Percentiles rank a stretch among this genome's conserved stretches.
phyloP scores from a whole-genome alignment of 306 rosid genomes.

The Cucurbita pepo region DNA sequence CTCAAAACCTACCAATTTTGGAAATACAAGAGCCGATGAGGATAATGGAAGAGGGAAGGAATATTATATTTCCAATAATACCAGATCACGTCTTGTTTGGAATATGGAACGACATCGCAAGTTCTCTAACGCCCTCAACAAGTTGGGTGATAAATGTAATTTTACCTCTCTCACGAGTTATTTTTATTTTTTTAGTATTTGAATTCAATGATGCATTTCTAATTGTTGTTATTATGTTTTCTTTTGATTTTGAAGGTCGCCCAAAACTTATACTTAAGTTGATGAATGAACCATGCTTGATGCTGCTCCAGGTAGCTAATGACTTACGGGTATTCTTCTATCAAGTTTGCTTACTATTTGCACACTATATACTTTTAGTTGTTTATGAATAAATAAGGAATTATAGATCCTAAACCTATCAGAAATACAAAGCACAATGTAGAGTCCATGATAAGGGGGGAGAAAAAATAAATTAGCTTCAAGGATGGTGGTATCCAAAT shows the following conservation, averaged over 20 bases:
- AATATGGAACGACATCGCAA: constrained; percentile 18
- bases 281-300: constrained; percentile 27
- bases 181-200: neutral
- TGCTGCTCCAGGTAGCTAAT: constrained; percentile 35
- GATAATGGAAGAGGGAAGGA: neutral
- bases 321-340: constrained; percentile 35
- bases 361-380: neutral
- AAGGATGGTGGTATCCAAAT: neutral
- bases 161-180: neutral
- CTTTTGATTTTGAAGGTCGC: constrained; percentile 17
- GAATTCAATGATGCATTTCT: neutral
- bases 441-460: neutral
- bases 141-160: constrained; percentile 28
- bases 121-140: constrained; percentile 22
- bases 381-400: neutral
- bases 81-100: constrained; percentile 21
- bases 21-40: neutral
- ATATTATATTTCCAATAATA: neutral
- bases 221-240: neutral
- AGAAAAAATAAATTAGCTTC: too few species aligned
- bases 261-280: constrained; percentile 20
- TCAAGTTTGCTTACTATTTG: neutral
- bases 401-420: neutral
- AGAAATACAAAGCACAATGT: too few species aligned
- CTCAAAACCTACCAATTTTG: neutral